Percentiles rank a stretch among this genome's conserved stretches.
Conservation (phyloP, 2,329 filamentous ascomycete genomes). For the Sporothrix phasma region DNA sequence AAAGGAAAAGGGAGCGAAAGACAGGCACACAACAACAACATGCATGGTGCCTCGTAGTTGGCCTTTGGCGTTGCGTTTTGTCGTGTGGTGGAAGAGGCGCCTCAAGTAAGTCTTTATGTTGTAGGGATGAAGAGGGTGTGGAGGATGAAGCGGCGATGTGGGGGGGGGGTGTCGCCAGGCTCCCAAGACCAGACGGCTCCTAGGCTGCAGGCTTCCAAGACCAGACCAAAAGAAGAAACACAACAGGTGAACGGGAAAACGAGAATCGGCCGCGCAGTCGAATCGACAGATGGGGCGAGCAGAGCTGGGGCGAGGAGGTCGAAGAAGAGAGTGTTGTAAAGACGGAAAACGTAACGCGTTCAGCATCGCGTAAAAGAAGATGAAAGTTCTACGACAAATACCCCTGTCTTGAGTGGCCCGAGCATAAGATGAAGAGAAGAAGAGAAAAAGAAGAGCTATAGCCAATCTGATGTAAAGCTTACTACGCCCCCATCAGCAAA, state of each 20-base stretch:
- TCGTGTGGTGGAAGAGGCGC: no score
- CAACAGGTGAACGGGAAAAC: no score
- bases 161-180: neutral
- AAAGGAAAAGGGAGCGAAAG: neutral
- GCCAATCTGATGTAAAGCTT: neutral
- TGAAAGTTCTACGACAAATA: constrained; percentile 1
- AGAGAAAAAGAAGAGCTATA: neutral
- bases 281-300: neutral
- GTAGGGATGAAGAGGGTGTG: no score
- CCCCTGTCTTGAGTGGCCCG: no score
- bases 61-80: no score
- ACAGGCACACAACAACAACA: no score
- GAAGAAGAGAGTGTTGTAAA: neutral
- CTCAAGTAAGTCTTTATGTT: no score
- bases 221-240: no score
- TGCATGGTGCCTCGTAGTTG: no score
- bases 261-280: neutral
- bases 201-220: no score
- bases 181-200: neutral
- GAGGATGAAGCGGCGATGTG: neutral
- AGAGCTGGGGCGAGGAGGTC: no score
- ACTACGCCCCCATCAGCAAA: neutral
- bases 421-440: neutral
- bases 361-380: no score
- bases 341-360: neutral